Percentiles rank a stretch among this genome's conserved stretches.
Evolutionary conservation across 768 basidiomycete species (phyloP).

Genomic region (Leccinum boreale): DNA sequence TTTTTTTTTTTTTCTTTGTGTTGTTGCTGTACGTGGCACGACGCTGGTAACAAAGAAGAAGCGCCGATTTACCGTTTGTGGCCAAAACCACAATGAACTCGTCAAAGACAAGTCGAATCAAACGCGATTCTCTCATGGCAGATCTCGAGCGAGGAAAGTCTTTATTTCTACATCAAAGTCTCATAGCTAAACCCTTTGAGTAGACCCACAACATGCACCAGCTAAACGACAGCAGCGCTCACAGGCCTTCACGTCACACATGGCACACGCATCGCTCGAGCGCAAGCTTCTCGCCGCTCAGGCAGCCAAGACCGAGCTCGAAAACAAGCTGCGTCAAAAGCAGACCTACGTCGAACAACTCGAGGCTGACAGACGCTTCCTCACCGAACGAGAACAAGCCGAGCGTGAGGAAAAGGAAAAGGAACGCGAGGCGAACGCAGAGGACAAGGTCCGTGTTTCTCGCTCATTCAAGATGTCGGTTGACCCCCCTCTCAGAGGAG

Average conservation of each 20-base stretch:
- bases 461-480: neutral
- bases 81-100: neutral
- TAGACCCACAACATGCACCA: constrained; percentile 64
- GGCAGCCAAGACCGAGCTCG: constrained; percentile 59
- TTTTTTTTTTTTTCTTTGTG: neutral
- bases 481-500: constrained; percentile 36
- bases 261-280: constrained; percentile 62
- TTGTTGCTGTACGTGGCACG: constrained; percentile 8
- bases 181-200: neutral
- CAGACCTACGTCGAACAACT: constrained; percentile 60
- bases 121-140: constrained; percentile 64
- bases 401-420: constrained; percentile 66
- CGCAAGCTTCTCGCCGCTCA: constrained; percentile 64
- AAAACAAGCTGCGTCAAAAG: constrained; percentile 65
- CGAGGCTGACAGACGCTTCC: constrained; percentile 66
- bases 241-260: constrained; percentile 57
- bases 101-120: constrained; percentile 23
- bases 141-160: constrained; percentile 62
- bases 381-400: constrained; percentile 64
- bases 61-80: too few relatives aligned
- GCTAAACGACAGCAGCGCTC: constrained; percentile 66
- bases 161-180: too few relatives aligned
- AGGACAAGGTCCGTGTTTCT: constrained; percentile 55
- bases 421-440: constrained; percentile 46
- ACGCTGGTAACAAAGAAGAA: neutral